Percentiles rank a stretch among this genome's conserved stretches.
Conservation (phyloP, 1,139 yeast genomes). For the Taphrina flavorubra region DNA sequence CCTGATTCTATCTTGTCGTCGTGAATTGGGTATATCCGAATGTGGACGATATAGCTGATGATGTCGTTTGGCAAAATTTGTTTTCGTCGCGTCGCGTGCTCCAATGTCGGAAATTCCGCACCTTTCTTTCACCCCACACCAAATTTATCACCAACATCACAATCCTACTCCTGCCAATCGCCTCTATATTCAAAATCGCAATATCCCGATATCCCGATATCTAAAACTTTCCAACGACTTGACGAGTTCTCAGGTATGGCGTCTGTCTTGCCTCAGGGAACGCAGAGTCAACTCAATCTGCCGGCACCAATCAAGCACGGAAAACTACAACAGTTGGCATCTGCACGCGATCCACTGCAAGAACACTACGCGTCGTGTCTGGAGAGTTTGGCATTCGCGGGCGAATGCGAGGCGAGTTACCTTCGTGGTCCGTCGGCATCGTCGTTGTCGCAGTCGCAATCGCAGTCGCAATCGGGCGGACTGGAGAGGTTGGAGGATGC, state of each 20-base stretch:
- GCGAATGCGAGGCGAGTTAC: constrained; percentile 16
- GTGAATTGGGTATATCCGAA: no score
- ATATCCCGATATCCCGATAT: no score
- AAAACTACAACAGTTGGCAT: neutral
- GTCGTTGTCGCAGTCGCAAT: no score
- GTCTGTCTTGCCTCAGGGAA: neutral
- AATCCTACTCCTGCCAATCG: neutral
- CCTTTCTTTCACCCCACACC: neutral
- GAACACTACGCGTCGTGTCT: constrained; percentile 9
- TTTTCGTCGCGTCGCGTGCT: neutral
- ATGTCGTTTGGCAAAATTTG: neutral
- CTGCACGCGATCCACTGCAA: neutral
- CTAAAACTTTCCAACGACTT: no score
- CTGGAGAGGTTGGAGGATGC: constrained; percentile 7
- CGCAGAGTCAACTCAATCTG: constrained; percentile 8
- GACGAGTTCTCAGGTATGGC: neutral
- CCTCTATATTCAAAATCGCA: no score
- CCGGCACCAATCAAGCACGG: constrained; percentile 14
- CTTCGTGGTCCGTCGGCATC: no score
- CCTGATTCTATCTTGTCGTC: no score
- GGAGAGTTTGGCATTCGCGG: constrained; percentile 10
- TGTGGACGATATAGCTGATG: no score
- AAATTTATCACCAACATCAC: neutral
- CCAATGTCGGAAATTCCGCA: neutral
- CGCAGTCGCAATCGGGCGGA: neutral